Conservation (phyloP, 2,329 filamentous ascomycete species). For the Penicillium sp. region DNA sequence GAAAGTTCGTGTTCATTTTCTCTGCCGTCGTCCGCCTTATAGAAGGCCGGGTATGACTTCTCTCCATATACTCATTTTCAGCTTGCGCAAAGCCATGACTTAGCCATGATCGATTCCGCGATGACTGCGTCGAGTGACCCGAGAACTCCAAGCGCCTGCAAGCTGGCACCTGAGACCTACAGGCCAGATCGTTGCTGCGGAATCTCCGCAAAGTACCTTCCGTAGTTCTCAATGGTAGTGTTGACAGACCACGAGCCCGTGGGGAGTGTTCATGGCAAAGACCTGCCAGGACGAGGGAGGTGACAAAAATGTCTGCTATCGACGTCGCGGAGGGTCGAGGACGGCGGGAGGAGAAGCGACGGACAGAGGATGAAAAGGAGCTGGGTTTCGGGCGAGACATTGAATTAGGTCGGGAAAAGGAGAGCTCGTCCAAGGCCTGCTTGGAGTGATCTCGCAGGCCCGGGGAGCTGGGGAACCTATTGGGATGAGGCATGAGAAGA, state of each 20-base stretch:
- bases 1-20: constrained; percentile 9
- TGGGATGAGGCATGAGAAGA: constrained; percentile 63
- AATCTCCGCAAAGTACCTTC: constrained; percentile 19
- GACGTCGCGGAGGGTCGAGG: constrained; percentile 32
- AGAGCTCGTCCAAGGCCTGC: constrained; percentile 37
- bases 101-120: constrained; percentile 29
- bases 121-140: constrained; percentile 17
- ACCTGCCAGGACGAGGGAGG: constrained; percentile 52
- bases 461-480: constrained; percentile 53
- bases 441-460: constrained; percentile 49
- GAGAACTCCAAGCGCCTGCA: constrained; percentile 21
- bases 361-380: constrained; percentile 26
- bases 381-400: constrained; percentile 31
- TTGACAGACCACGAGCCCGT: constrained; percentile 30
- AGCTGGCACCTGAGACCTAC: constrained; percentile 16
- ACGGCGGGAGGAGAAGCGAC: constrained; percentile 30
- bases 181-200: constrained; percentile 16
- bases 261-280: constrained; percentile 51
- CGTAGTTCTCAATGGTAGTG: constrained; percentile 19
- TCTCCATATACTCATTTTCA: constrained; percentile 21
- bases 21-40: constrained; percentile 4
- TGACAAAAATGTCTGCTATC: constrained; percentile 54
- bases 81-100: constrained; percentile 26
- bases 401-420: constrained; percentile 21
- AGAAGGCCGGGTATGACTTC: constrained; percentile 6